Base-by-base conservation (phyloP, 2,329 filamentous ascomycete species). In the Leptographium wingfieldii region DNA sequence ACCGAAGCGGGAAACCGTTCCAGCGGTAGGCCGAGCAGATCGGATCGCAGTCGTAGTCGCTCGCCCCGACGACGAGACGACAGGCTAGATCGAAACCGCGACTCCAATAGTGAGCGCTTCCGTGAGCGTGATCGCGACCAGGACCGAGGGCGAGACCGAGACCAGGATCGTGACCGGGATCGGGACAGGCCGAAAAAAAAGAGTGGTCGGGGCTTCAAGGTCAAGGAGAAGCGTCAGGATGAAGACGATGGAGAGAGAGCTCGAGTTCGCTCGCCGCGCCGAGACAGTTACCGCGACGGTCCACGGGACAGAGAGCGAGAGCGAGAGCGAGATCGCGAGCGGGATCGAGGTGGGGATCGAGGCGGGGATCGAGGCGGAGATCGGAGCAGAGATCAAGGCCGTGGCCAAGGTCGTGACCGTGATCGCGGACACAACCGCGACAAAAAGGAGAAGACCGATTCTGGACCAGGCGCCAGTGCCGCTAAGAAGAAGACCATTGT, bases 141-240 rank as follows among this genome's bases (percentile, higher is more conserved):
- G 16, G 16, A 38, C 29, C 40, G n/a, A 35, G 16, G 40, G 5
- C 29, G 31, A 40, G 11, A 29, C 9, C 38, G 40, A 43, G 19
- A 56, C n/a, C 40, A 29, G 6, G 43, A 51, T 35, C 40, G 31
- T 31, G 54, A 43, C 2, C 22, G 48, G 10, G 48, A 51, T 12
- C 49, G 49, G 22, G 52, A 46, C 27, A 59, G 53, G 16, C 68
- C 49, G 65, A 64, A 61, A 55, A 65, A 64, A 52, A 65, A 63
- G 60, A 33, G 57, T 5, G 63, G 63, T 31, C 77, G 79, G 5
- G 80, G 81, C 11, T 82, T 85, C 65, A 77, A 77, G 65, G 84
- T 79, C 75, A 85, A 85, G 66, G 80, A 82, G 58, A 79, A 76
- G 66, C 74, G 78, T 48, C 71, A 78, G 57, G 73, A 77, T 62